A percentile compares a stretch with the other conserved stretches of the same genome.
Conservation (phyloP, 2,329 filamentous ascomycete species). For the Cordyceps farinosa region DNA sequence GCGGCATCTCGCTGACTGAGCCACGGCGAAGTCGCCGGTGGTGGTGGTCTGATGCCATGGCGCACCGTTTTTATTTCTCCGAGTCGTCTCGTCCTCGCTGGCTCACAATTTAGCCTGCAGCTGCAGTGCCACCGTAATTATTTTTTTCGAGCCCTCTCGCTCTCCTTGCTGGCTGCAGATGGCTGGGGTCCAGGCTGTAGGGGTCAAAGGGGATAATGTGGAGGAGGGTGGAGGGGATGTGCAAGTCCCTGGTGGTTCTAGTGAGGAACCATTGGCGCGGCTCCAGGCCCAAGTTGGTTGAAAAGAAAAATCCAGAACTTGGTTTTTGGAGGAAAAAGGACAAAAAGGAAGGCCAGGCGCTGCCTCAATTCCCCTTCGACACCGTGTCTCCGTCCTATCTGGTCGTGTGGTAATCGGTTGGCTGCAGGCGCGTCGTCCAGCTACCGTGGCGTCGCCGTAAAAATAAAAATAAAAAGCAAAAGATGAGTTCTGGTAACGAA, state of each 20-base stretch:
- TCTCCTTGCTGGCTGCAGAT: conserved; percentile 5
- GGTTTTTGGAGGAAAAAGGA: neutral
- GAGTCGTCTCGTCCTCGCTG: neutral
- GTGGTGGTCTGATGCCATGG: conserved; percentile 1
- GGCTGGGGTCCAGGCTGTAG: neutral
- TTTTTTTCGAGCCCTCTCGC: neutral
- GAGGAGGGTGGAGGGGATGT: conserved; percentile 9
- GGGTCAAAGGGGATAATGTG: conserved; percentile 11
- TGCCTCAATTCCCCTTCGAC: neutral
- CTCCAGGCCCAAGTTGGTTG: neutral
- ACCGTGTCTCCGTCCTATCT: neutral
- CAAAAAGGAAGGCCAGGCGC: neutral
- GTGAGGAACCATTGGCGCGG: conserved; percentile 15
- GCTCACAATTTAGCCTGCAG: neutral
- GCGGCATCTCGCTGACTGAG: neutral
- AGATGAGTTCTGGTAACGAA: neutral
- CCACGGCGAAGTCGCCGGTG: neutral
- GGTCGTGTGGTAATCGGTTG: neutral
- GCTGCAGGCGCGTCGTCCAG: neutral
- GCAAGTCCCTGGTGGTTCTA: conserved; percentile 1
- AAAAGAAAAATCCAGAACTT: neutral
- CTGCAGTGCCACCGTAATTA: neutral
- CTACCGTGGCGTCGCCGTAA: neutral
- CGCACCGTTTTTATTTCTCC: neutral
- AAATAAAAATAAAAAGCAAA: conserved; percentile 1